Base-by-base conservation (phyloP, 208 protist species). In the Acanthamoeba pearcei region DNA sequence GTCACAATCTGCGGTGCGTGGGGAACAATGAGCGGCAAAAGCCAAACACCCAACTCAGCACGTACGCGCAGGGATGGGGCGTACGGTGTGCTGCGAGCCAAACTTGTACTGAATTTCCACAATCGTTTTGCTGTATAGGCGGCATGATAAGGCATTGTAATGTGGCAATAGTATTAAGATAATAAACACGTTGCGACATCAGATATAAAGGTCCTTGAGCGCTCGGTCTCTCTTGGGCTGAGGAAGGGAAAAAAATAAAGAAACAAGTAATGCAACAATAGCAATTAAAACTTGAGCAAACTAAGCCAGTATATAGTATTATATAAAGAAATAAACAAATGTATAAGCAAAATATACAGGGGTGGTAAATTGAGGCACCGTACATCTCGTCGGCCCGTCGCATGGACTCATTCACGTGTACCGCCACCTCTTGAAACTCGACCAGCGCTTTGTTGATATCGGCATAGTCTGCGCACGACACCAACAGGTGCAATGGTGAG, bases 381-480 rank as follows among this genome's bases (percentile, higher is more conserved):
- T 80, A 80, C 80, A 88, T 88, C 29, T 88, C 53, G 3, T 55
- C 80, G 5, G 80, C 80, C 53, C 53, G 22, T 38, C 51, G 22
- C 19, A 88, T 55, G 19, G 51, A 66, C 2, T 88, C 80, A n/a
- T 88, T 88, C 27, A 88, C 80, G 51, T 88, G 53, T 9, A 3
- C 80, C 3, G 80, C 53, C 5, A 88, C 80, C 29, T 88, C 53
- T n/a, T 88, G 51, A 64, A 88, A 88, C 27, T 88, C 80, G 46
- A 12, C 5, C 27, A 64, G 29, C n/a, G 80, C 80, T 27, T 38
- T 88, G 46, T 29, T 64, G 80, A 88, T 88, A 35, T 88, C 29
- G 27, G 46, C 17, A 35, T 88, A 88, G 17, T 88, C 80, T 80
- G 70, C 32, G 4, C 15, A 38, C 12, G 46, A 49, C 12, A 49